These are phyloP conservation scores for Dendrobium huoshanense DNA, from an alignment of 106 monocot genomes.

Conservation along the genomic window DNA sequence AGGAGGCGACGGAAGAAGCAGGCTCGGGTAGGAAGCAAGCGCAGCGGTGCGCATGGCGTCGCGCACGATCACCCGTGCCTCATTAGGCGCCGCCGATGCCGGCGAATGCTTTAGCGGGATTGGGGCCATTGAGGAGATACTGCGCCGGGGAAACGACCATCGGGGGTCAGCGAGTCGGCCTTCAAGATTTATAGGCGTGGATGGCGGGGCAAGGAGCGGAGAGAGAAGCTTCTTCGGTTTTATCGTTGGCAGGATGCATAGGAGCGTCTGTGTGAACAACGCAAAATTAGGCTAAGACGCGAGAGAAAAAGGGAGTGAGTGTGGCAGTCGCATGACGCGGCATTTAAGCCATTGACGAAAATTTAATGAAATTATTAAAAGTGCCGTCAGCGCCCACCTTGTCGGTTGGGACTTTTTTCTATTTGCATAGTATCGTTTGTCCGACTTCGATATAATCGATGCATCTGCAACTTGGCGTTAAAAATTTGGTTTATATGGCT, in stretches of 20 bases:
- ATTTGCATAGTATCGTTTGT: too few relatives aligned
- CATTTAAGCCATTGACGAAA: too few relatives aligned
- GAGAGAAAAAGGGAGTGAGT: too few relatives aligned
- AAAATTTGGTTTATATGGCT: too few relatives aligned
- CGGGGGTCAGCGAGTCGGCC: not conserved
- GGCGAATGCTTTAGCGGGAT: conserved; percentile 31
- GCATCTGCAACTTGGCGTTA: too few relatives aligned
- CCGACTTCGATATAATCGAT: too few relatives aligned
- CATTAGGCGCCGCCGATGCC: conserved; percentile 12
- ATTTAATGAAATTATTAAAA: too few relatives aligned
- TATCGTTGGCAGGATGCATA: not conserved
- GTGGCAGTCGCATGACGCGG: too few relatives aligned
- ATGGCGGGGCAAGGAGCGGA: not conserved
- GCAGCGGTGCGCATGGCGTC: conserved; percentile 32
- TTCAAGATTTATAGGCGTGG: not conserved
- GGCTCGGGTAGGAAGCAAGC: conserved; percentile 15
- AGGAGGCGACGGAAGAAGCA: conserved; percentile 8
- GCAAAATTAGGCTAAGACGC: too few relatives aligned
- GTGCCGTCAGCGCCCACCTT: too few relatives aligned
- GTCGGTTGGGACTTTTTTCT: too few relatives aligned
- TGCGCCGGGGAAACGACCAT: not conserved
- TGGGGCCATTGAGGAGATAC: conserved; percentile 7
- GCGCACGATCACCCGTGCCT: conserved; percentile 26
- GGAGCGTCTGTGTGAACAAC: not conserved
- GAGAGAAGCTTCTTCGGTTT: conserved; percentile 2